A percentile compares a stretch with the other conserved stretches of the same genome.
phyloP scores from a whole-genome alignment of 345 rosid genomes.

The Salix koriyanagi region DNA sequence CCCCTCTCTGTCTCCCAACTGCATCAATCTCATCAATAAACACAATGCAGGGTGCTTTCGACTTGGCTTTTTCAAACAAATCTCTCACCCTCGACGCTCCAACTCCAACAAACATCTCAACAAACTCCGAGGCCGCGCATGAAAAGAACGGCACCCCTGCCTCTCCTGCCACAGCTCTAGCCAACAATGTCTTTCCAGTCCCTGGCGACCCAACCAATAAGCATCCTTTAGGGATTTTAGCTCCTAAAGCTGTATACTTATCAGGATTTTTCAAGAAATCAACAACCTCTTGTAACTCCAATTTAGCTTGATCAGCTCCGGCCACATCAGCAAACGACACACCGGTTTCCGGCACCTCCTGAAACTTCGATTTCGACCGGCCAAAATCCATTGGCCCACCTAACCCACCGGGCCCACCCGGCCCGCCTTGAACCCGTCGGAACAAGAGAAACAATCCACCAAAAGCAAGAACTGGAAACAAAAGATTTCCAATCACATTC shows the following conservation, averaged over 20 bases:
- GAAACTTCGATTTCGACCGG: constrained; percentile 70
- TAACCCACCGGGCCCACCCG: constrained; percentile 77
- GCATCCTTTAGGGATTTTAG: constrained; percentile 84
- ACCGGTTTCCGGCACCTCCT: constrained; percentile 83
- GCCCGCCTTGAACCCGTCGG: constrained; percentile 65
- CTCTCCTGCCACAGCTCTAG: constrained; percentile 86
- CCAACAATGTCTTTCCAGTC: constrained; percentile 78
- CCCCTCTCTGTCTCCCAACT: constrained; percentile 93
- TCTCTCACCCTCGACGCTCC: constrained; percentile 89
- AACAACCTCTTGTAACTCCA: constrained; percentile 75
- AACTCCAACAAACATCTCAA: constrained; percentile 80
- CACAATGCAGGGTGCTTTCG: constrained; percentile 78
- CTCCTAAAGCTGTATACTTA: constrained; percentile 79
- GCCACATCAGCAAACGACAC: constrained; percentile 74
- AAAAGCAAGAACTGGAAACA: constrained; percentile 61
- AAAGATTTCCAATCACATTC: constrained; percentile 52
- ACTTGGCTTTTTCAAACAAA: constrained; percentile 77
- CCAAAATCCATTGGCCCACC: constrained; percentile 91
- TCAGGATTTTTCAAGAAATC: constrained; percentile 82
- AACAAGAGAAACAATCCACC: constrained; percentile 64
- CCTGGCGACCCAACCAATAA: constrained; percentile 77
- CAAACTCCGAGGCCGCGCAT: constrained; percentile 74
- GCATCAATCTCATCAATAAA: constrained; percentile 92
- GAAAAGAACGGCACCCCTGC: constrained; percentile 87
- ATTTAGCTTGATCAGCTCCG: constrained; percentile 77